phyloP scores from a whole-genome alignment of 805 yeast genomes.

The Barnettozyma vustinii region DNA sequence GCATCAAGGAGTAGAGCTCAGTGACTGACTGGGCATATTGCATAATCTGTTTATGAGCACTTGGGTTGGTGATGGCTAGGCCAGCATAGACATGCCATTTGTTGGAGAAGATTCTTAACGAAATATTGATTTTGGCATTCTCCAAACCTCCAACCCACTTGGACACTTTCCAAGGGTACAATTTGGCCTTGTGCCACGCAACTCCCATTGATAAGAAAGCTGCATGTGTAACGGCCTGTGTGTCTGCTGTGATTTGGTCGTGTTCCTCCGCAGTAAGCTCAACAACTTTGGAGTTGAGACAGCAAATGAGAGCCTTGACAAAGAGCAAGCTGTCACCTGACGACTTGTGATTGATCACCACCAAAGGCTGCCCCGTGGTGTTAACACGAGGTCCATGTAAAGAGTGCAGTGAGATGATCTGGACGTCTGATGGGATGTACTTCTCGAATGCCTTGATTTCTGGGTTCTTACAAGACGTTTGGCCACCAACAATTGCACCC shows the following conservation, averaged over 20 bases:
- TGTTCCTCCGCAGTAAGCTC: slow-evolving; percentile 81
- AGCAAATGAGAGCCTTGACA: slow-evolving; percentile 59
- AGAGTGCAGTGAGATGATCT: slow-evolving; percentile 84
- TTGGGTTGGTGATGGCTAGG: slow-evolving; percentile 89
- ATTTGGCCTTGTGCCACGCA: slow-evolving; percentile 81
- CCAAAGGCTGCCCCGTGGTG: slow-evolving; percentile 89
- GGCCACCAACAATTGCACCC: slow-evolving; percentile 96
- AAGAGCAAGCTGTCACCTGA: slow-evolving; percentile 44
- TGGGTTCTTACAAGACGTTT: slow-evolving; percentile 90
- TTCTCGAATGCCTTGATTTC: slow-evolving; percentile 84
- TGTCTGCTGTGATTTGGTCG: slow-evolving; percentile 94
- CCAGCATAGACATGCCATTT: slow-evolving; percentile 99
- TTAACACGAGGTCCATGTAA: slow-evolving; percentile 91
- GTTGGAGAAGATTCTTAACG: slow-evolving; percentile 84
- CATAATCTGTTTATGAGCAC: slow-evolving; percentile 85
- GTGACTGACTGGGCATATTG: slow-evolving; percentile 86
- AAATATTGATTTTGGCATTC: slow-evolving; percentile 91
- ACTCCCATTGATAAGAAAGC: slow-evolving; percentile 96
- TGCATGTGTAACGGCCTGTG: slow-evolving; percentile 98
- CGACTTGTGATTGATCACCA: slow-evolving; percentile 73
- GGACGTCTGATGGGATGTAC: slow-evolving; percentile 68
- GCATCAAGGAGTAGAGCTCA: slow-evolving; percentile 77
- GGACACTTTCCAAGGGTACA: slow-evolving; percentile 87
- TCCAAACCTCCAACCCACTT: slow-evolving; percentile 93
- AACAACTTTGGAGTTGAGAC: slow-evolving; percentile 75